Base-by-base conservation (phyloP, 805 yeast genomes). In the Saccharomycopsis capsularis region DNA sequence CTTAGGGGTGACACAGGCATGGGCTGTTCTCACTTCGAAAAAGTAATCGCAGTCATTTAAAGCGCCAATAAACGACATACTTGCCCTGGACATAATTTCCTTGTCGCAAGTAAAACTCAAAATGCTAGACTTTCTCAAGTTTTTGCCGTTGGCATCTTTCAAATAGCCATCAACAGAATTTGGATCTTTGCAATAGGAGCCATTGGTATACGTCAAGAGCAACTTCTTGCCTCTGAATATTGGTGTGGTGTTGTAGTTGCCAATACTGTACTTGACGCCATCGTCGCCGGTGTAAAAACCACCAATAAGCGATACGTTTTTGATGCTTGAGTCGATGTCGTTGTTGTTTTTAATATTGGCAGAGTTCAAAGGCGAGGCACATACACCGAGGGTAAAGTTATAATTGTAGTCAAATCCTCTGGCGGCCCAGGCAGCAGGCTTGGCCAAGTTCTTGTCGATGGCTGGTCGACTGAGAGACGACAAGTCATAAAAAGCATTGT, bases 1-100 rank as follows among this genome's bases (percentile, higher is more conserved):
- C 45, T 81, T 79, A 7, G 85, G 79, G 1, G 89, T 82, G 0
- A 95, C 86, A 63, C 96, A 88, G 0, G 95, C 96, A 65, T 82
- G 84, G 39, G 85, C 79, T 3, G 95, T 85, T 55, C 88, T 68
- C 29, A 87, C 88, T 60, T 88, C 96, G 62, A 88, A 88, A 59
- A 82, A 76, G 63, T 85, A 88, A 34, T 82, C 78, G 64, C 96
- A 88, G 54, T 88, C 85, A 61, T 86, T 76, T 38, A 77, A 59
- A 4, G 79, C 78, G 1, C 93, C 93, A 29, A 88, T 74, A 61
- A 73, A 87, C 16, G 85, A 74, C 0, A 87, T 68, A 32, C 77
- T 70, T 0, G 90, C 93, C 52, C 76, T 76, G 4, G 76, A 65
- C 60, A 76, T 63, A 59, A 84, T 76, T 44, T 84, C 91, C 52